Conservation (phyloP, 192 early-diverging fungal genomes). For the Coemansia sp. region DNA sequence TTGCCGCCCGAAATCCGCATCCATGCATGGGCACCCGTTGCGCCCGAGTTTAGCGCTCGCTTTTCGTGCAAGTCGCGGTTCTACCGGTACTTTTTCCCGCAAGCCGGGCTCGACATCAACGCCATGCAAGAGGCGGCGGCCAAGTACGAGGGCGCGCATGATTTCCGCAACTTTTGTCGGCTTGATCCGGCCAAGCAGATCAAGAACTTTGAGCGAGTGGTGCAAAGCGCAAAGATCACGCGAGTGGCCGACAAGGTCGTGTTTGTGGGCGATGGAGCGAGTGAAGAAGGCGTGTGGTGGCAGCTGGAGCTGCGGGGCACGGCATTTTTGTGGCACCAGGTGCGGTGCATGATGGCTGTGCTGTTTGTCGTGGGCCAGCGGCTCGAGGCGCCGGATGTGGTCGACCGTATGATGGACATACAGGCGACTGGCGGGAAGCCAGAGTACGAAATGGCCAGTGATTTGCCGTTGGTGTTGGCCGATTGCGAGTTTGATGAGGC, state of each 20-base stretch:
- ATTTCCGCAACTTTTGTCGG: conserved; percentile 97
- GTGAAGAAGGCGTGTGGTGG: conserved; percentile 43
- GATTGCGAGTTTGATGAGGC: conserved; percentile 73
- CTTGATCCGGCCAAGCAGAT: conserved; percentile 85
- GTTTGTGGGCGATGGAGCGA: conserved; percentile 23
- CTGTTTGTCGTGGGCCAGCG: conserved; percentile 83
- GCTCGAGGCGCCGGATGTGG: conserved; percentile 70
- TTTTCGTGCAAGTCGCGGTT: conserved; percentile 79
- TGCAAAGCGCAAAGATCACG: conserved; percentile 64
- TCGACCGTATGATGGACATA: conserved; percentile 70
- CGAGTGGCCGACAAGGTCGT: conserved; percentile 41
- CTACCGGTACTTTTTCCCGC: conserved; percentile 90
- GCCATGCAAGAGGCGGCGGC: conserved; percentile 74
- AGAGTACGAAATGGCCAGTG: conserved; percentile 90
- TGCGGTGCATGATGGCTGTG: conserved; percentile 93
- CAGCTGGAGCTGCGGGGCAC: conserved; percentile 78
- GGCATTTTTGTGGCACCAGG: conserved; percentile 97
- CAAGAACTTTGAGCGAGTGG: conserved; percentile 71
- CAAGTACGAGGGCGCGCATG: conserved; percentile 76
- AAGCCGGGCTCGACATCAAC: conserved; percentile 64
- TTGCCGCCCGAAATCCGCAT: conserved; percentile 89
- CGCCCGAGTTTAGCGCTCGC: conserved; percentile 76
- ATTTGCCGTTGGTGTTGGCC: conserved; percentile 83
- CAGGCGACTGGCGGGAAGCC: conserved; percentile 67
- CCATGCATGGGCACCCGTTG: conserved; percentile 86